A percentile compares a stretch with the other conserved stretches of the same genome.
Conservation (phyloP, 495 filamentous ascomycete genomes). For the Lasiosphaeria ovina region DNA sequence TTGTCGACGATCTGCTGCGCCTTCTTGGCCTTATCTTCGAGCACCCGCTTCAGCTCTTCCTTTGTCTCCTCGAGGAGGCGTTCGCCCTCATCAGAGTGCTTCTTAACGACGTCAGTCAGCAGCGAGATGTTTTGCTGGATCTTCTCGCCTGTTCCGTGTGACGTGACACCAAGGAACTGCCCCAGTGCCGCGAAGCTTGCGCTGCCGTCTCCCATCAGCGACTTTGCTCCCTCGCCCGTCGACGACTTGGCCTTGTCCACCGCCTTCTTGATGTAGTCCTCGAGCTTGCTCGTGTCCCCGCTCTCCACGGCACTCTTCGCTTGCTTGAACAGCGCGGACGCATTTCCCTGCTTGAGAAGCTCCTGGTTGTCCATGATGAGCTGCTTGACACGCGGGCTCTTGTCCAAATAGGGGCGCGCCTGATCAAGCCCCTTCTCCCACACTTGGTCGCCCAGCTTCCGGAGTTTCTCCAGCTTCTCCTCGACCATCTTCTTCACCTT, state of each 20-base stretch:
- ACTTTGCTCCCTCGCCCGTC: slow-evolving; percentile 30
- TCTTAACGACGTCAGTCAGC: slow-evolving; percentile 52
- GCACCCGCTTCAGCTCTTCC: slow-evolving; percentile 47
- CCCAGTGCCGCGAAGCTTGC: slow-evolving; percentile 16
- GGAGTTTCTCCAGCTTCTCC: slow-evolving; percentile 60
- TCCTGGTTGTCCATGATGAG: slow-evolving; percentile 61
- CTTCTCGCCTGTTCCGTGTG: slow-evolving; percentile 42
- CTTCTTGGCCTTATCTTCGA: slow-evolving; percentile 43
- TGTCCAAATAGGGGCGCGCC: slow-evolving; percentile 61
- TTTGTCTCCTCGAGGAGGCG: slow-evolving; percentile 59
- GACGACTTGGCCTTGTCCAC: slow-evolving; percentile 52
- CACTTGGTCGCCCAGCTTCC: slow-evolving; percentile 60
- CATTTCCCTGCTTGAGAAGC: slow-evolving; percentile 57
- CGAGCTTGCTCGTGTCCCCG: slow-evolving; percentile 53
- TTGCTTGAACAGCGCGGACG: slow-evolving; percentile 51
- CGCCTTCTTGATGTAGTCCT: slow-evolving; percentile 57
- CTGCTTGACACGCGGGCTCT: slow-evolving; percentile 64
- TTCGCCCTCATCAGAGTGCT: slow-evolving; percentile 60
- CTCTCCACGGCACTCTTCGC: slow-evolving; percentile 53
- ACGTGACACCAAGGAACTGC: slow-evolving; percentile 19
- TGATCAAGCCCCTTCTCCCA: slow-evolving; percentile 64
- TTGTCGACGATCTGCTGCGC: slow-evolving; percentile 40
- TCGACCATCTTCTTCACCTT: slow-evolving; percentile 60
- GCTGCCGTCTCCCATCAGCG: slow-evolving; percentile 24
- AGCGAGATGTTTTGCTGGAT: slow-evolving; percentile 56